Base-by-base conservation (phyloP, 257 asterid species). In the Nicotiana noctiflora region DNA sequence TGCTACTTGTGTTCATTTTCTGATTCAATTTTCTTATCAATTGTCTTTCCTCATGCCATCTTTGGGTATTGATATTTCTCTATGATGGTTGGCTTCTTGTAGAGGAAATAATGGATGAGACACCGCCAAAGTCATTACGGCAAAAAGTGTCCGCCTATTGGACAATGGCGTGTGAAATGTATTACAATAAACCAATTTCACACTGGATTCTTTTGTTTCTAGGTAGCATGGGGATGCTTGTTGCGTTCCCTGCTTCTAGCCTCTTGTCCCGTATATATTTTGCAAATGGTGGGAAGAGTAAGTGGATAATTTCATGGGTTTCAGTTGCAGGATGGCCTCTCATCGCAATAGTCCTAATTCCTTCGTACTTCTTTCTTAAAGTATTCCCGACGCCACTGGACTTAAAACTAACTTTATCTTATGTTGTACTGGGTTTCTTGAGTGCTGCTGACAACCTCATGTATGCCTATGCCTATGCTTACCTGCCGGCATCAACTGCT, bases 301-400 rank as follows among this genome's bases (percentile, higher is more conserved):
- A 93, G 83, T 95, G 98, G 98, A 88, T 95, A 62, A 90, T 90
- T 44, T 93, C 98, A 18, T 95, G 98, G 98, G 93, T 86, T 34
- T 97, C 98, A 1, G 98, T 91, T 19, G 98, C 96, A 1, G 98
- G 98, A n/a, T 94, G 98, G 98, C 98, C 98, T 59, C 84, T 94
- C 52, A 88, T 92, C 5, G 89, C 88, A 2, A 59, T 94, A 8
- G 87, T 89, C 82, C 82, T 94, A 78, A 67, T 93, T 59, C 98
- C 98, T 0, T 84, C 87, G 0, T 94, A 93, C 87, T 87, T 87
- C 29, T 13, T 90, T 52, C 67, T 91, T 59, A 85, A 91, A 80
- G 76, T 83, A 61, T 81, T 21, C 46, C 98, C 98, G 2, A 93
- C 97, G 66, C 97, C 97, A 23, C 82, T 91, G 32, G 86, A 57